phyloP scores from a whole-genome alignment of 202 grass and related monocot genomes.

The Setaria viridis region DNA sequence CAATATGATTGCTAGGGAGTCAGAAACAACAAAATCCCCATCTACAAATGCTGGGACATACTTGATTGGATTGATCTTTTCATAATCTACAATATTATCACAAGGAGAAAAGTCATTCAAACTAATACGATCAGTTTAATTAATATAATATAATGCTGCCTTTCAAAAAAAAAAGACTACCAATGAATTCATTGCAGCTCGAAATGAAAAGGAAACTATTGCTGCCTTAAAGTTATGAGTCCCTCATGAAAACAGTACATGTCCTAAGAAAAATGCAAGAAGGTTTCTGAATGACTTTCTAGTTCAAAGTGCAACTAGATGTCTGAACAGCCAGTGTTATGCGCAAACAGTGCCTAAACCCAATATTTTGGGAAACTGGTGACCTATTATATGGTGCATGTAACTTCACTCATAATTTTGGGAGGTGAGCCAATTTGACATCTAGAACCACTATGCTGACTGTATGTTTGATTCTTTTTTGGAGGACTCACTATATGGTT shows the following conservation, averaged over 20 bases:
- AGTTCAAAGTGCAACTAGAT: background rate
- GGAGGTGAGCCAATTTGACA: background rate
- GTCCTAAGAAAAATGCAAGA: background rate
- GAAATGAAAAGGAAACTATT: background rate
- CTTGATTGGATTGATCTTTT: constrained; percentile 82
- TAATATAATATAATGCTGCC: too few species aligned
- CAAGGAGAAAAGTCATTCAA: constrained; percentile 2
- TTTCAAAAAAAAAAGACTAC: background rate
- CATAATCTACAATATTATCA: constrained; percentile 64
- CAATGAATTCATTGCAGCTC: background rate
- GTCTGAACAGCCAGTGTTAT: background rate
- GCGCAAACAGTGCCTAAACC: background rate
- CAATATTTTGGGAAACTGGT: background rate
- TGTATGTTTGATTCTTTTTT: background rate
- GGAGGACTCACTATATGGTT: background rate
- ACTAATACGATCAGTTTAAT: background rate
- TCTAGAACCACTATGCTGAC: background rate
- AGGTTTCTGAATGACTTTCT: background rate
- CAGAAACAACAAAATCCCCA: constrained; percentile 67
- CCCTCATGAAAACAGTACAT: background rate
- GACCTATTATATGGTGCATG: background rate
- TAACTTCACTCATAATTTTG: background rate
- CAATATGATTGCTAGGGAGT: constrained; percentile 84
- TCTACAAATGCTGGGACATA: constrained; percentile 79
- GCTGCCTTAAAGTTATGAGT: too few species aligned